These are phyloP conservation scores for Glycine tomentella DNA, from an alignment of 306 rosid species.

Conservation along the genomic window DNA sequence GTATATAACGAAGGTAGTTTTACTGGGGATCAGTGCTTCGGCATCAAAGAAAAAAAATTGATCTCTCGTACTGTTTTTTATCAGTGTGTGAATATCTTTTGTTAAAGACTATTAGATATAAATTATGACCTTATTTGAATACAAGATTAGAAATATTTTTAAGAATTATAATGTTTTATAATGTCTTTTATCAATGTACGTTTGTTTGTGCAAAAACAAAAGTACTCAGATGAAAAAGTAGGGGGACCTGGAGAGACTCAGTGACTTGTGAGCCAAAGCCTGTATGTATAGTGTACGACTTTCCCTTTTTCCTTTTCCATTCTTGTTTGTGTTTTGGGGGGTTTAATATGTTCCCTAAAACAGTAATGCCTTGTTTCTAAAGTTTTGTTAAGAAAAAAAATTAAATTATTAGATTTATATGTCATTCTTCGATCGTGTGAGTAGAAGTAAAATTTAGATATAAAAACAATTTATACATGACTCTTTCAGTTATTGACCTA, in stretches of 20 bases:
- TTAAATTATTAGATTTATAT: background rate
- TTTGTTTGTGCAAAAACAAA: conserved; percentile 43
- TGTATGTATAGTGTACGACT: conserved; percentile 35
- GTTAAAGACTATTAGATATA: conserved; percentile 30
- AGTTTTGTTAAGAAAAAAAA: too few relatives aligned
- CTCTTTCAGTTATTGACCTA: too few relatives aligned
- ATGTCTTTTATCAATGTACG: conserved; percentile 42
- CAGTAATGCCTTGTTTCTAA: conserved; percentile 3
- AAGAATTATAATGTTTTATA: too few relatives aligned
- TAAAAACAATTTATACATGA: background rate
- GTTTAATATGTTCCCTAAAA: background rate
- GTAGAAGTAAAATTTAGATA: background rate
- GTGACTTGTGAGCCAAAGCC: conserved; percentile 45
- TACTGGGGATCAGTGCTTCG: conserved; percentile 49
- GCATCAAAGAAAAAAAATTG: conserved; percentile 41
- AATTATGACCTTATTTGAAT: too few relatives aligned
- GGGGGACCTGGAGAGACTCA: conserved; percentile 47
- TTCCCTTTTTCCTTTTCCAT: conserved; percentile 37
- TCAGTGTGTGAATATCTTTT: conserved; percentile 42
- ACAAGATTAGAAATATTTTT: too few relatives aligned
- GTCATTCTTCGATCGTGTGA: background rate
- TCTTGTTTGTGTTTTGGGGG: conserved; percentile 25
- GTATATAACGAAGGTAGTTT: conserved; percentile 44
- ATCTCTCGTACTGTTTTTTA: conserved; percentile 43
- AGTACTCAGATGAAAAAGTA: conserved; percentile 39